Evolutionary conservation across 306 rosid species (phyloP).

Genomic region (Citrullus amarus): DNA sequence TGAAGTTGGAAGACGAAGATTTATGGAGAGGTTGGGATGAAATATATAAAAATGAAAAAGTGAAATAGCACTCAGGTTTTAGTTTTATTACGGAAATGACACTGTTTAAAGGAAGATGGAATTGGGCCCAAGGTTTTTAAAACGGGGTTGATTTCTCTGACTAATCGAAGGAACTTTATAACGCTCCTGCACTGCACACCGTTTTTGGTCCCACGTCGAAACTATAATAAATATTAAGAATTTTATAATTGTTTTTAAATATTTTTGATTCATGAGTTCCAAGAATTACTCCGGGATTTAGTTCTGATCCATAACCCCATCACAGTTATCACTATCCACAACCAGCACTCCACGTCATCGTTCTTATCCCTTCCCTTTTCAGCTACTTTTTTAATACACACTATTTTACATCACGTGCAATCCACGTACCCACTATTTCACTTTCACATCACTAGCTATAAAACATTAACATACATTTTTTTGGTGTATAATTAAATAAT

Average conservation of each 20-base stretch:
- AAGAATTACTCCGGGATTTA: background rate
- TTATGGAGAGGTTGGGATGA: background rate
- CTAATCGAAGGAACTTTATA: background rate
- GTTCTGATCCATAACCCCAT: background rate
- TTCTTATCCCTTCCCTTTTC: background rate
- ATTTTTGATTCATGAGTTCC: background rate
- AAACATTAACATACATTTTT: too few species aligned
- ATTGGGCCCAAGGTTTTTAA: background rate
- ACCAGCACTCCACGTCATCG: background rate
- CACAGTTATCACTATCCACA: background rate
- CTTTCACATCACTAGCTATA: too few species aligned
- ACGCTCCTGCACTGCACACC: background rate
- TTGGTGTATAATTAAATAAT: too few species aligned
- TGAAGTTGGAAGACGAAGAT: background rate
- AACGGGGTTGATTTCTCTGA: background rate
- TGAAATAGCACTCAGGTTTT: background rate
- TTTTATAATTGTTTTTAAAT: too few species aligned
- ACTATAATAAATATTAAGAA: background rate
- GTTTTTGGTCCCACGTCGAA: background rate
- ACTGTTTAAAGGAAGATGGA: background rate
- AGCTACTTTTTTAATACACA: too few species aligned
- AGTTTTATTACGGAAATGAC: constrained; percentile 9
- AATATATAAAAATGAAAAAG: background rate
- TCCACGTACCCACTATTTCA: too few species aligned
- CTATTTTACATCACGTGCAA: too few species aligned